Evolutionary conservation across 352 stramenopile species (phyloP).

Genomic region (Globisporangium parvum): DNA sequence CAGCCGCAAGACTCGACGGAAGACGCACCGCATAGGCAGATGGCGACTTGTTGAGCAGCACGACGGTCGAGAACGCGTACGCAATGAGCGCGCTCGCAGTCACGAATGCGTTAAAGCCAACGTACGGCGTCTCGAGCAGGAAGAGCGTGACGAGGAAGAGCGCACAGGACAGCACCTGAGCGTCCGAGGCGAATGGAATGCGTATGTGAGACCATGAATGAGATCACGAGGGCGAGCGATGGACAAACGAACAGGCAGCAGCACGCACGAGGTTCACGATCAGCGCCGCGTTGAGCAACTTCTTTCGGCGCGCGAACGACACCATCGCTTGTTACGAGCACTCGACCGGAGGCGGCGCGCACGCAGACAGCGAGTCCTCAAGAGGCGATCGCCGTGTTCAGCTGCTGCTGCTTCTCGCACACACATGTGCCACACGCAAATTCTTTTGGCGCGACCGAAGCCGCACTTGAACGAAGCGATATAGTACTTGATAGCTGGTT

Average conservation of each 20-base stretch:
- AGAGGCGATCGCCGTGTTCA: too few relatives aligned
- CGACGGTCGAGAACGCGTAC: conserved; percentile 71
- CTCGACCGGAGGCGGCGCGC: too few relatives aligned
- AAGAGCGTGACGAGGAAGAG: conserved; percentile 69
- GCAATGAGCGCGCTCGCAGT: conserved; percentile 52
- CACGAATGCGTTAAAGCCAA: conserved; percentile 62
- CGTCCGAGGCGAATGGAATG: too few relatives aligned
- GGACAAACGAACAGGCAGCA: conserved; percentile 1
- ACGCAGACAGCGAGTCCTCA: too few relatives aligned
- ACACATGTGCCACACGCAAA: too few relatives aligned
- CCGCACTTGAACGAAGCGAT: too few relatives aligned
- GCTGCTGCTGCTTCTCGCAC: too few relatives aligned
- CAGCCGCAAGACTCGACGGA: too few relatives aligned
- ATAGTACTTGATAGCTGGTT: too few relatives aligned
- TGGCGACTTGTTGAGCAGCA: conserved; percentile 75
- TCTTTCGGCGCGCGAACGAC: conserved; percentile 19
- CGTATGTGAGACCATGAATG: background rate
- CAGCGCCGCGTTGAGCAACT: conserved; percentile 69
- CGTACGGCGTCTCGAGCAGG: conserved; percentile 56
- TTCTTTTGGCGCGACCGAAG: too few relatives aligned
- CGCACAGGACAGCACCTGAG: conserved; percentile 47
- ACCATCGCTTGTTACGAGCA: conserved; percentile 10
- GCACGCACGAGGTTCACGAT: conserved; percentile 54
- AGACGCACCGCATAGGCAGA: conserved; percentile 66
- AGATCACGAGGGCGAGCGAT: background rate